Conservation (phyloP, 352 stramenopile genomes). For the Pythium vanterpoolii region DNA sequence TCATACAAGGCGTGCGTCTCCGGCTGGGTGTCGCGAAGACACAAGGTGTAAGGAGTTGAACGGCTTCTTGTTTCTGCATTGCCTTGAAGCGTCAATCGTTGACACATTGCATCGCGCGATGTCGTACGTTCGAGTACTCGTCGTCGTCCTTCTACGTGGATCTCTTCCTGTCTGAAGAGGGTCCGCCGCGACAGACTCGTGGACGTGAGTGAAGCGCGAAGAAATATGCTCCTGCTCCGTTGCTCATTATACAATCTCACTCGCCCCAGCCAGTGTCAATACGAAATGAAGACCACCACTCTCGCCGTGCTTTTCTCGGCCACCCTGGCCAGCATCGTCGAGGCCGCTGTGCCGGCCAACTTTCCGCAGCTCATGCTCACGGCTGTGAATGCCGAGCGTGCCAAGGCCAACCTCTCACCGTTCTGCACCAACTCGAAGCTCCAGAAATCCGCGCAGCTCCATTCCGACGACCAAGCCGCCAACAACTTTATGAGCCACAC, state of each 20-base stretch:
- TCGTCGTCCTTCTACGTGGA: too few relatives aligned
- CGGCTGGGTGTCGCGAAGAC: neutral
- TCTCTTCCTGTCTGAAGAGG: too few relatives aligned
- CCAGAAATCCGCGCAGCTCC: too few relatives aligned
- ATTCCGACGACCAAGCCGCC: conserved; percentile 48
- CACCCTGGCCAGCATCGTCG: neutral
- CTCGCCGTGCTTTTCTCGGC: conserved; percentile 3
- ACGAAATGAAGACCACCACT: conserved; percentile 2
- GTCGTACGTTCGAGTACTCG: too few relatives aligned
- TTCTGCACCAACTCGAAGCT: conserved; percentile 42
- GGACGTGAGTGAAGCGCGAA: neutral
- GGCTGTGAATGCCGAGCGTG: conserved; percentile 46
- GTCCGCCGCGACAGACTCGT: neutral
- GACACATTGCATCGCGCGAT: too few relatives aligned
- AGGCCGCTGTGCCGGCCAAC: conserved; percentile 17
- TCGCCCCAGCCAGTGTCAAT: neutral
- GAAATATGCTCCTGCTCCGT: neutral
- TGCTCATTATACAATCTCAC: neutral
- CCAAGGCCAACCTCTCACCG: conserved; percentile 24
- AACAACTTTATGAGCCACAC: conserved; percentile 46
- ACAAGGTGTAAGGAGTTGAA: neutral
- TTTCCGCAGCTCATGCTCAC: conserved; percentile 34
- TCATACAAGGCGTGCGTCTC: neutral
- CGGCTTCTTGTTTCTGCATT: too few relatives aligned
- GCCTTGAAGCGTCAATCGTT: too few relatives aligned